Evolutionary conservation across 768 basidiomycete genomes (phyloP).

Genomic region (Pleurotus tuber-regium): DNA sequence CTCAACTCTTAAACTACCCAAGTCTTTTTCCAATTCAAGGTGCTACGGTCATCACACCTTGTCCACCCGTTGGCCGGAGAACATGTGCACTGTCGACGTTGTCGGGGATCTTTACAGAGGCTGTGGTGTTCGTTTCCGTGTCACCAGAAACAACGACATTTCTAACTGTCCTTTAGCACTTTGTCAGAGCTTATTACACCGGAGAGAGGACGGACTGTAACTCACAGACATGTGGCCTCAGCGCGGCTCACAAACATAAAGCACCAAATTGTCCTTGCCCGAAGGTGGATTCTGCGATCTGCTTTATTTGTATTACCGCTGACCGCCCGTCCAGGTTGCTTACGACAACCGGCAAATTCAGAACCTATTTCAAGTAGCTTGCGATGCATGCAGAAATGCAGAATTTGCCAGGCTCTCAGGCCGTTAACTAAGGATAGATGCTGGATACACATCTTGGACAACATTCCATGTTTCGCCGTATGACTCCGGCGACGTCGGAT

Average conservation of each 20-base stretch:
- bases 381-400: slow-evolving; percentile 50
- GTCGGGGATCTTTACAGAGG: slow-evolving; percentile 42
- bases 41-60: not conserved
- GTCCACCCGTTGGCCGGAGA: not conserved
- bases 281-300: slow-evolving; percentile 29
- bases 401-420: slow-evolving; percentile 27
- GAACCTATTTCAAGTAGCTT: slow-evolving; percentile 65
- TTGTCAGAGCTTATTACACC: slow-evolving; percentile 59
- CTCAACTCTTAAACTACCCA: not conserved
- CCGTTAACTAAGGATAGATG: slow-evolving; percentile 17
- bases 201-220: slow-evolving; percentile 59
- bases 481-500: no score
- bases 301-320: not conserved
- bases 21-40: slow-evolving; percentile 1
- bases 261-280: slow-evolving; percentile 58
- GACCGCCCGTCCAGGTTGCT: slow-evolving; percentile 24
- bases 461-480: no score
- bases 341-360: slow-evolving; percentile 53
- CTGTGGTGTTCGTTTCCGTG: slow-evolving; percentile 31
- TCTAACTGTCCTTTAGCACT: slow-evolving; percentile 44
- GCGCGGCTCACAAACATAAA: slow-evolving; percentile 57
- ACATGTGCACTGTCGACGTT: slow-evolving; percentile 1
- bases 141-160: slow-evolving; percentile 10
- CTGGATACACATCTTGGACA: slow-evolving; percentile 5
- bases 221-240: slow-evolving; percentile 47